Evolutionary conservation across 2,329 filamentous ascomycete genomes (phyloP), one percentile per base, ranked within the genome.

Genomic region (Ilyonectria robusta): DNA sequence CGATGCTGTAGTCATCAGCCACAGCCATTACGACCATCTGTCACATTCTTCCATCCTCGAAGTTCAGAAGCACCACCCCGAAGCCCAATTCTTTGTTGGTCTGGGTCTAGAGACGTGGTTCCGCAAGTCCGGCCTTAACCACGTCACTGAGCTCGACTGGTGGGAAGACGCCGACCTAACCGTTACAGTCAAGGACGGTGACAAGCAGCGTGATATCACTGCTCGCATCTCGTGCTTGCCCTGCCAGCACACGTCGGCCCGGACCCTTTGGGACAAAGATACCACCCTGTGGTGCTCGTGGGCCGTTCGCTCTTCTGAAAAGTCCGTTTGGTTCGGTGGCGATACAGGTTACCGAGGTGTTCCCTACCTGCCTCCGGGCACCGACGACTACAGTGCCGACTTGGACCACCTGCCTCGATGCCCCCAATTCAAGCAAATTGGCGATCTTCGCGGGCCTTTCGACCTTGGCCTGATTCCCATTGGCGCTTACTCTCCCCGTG

Each of bases 1-100:
- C 48, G 93, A 96, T 75, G 89, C 91, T 31, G 92, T 94, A 10
- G 84, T 96, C 60, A 97, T 97, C 72, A 94, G 91, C 19, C 95
- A 98, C 81, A 94, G 91, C 74, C 95, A 98, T 82, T 98, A 98
- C 79, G 95, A 98, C 80, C 95, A 98, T 78, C 84, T 98, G 13
- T 95, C 93, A 1, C 90, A 94, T 74, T 87, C 90, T 0, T 94
- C 92, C 0, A 88, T 97, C 23, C 85, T 88, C 68, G 89, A 93
- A 73, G 87, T 98, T 59, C 86, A 90, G 61, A 86, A 89, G 71
- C 84, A 87, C 59, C 91, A 96, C 75, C 94, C 94, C 0, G 87
- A 92, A 15, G 94, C 89, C 46, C 94, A 97, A 70, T 98, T 96
- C 82, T 96, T 97, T 70, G 94, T 94, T 23, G 94, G 94, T 0